Evolutionary conservation across 768 basidiomycete species (phyloP), one percentile per base, ranked within the genome.

Genomic region (Calocybe gangraenosa): DNA sequence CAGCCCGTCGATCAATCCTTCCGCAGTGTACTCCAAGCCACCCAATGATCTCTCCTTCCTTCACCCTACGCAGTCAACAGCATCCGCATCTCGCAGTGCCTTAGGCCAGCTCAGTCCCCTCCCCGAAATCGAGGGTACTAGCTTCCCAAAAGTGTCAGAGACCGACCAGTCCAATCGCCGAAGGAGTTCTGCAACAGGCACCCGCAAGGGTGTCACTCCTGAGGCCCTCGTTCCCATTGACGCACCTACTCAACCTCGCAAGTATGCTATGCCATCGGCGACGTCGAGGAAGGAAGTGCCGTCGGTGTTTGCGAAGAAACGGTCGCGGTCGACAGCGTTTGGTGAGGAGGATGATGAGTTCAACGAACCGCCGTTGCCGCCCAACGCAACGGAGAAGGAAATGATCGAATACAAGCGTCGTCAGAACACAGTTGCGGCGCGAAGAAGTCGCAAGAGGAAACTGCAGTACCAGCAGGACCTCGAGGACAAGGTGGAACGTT

Each of bases 381-480:
- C 75, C 0, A 65, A 73, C 4, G 60, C 70, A 3, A 68, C 70
- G 1, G 79, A 80, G 61, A 61, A 71, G 49, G 77, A 83, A 53
- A 81, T 81, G 51, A 88, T 90, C 52, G 84, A 83, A 63, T 75
- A 74, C 41, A 92, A 91, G 73, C 76, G 90, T 37, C 74, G 83
- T 4, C 81, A 84, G 63, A 92, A 91, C 58, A 89, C 87, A 3
- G 61, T 90, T 6, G 89, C 90, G 0, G 90, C 90, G 15, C 73
- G 90, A 3, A 75, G 85, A 37, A 82, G 79, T 53, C 71, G 88
- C 9, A 79, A 79, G 74, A 74, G 89, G 37, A 92, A 90, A 73
- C 63, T 83, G 30, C 75, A 81, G 65, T 75, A 87, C 53, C 78
- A 86, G 58, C 73, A 75, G 46, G 70, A 74, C 44, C 61, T 91